phyloP scores from a whole-genome alignment of 805 yeast genomes.

The Starmerella roubikii region DNA sequence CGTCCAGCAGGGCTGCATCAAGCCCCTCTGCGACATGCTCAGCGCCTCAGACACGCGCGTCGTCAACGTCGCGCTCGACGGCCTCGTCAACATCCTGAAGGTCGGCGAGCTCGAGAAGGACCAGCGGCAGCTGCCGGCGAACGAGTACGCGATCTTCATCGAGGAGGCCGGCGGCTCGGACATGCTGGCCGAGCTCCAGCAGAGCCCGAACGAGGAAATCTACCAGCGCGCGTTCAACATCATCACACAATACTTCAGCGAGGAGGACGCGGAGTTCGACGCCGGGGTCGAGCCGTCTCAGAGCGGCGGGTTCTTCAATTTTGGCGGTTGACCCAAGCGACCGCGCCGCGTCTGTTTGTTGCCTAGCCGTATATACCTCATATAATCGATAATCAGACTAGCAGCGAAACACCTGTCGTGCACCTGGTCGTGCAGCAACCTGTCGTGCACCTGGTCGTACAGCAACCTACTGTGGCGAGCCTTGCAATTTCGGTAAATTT shows the following conservation, averaged over 20 bases:
- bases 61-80: slow-evolving; percentile 89
- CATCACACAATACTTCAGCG: slow-evolving; percentile 82
- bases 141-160: slow-evolving; percentile 79
- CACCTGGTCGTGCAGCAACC: too few relatives aligned
- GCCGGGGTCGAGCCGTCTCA: slow-evolving; percentile 54
- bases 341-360: too few relatives aligned
- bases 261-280: slow-evolving; percentile 46
- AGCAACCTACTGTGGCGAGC: too few relatives aligned
- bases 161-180: slow-evolving; percentile 99
- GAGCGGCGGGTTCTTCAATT: slow-evolving; percentile 74
- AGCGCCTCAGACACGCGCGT: slow-evolving; percentile 80
- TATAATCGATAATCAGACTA: too few relatives aligned
- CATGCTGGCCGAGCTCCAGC: slow-evolving; percentile 85
- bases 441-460: too few relatives aligned
- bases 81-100: slow-evolving; percentile 81
- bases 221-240: slow-evolving; percentile 82
- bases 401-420: too few relatives aligned
- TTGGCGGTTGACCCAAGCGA: too few relatives aligned
- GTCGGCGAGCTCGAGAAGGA: slow-evolving; percentile 91
- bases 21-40: slow-evolving; percentile 88
- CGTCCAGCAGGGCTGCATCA: slow-evolving; percentile 90
- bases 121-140: slow-evolving; percentile 49
- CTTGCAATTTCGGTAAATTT: too few relatives aligned
- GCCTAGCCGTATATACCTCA: too few relatives aligned
- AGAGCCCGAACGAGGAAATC: slow-evolving; percentile 79